phyloP scores from a whole-genome alignment of 164 flowering plant species.

The Pachysandra terminalis region DNA sequence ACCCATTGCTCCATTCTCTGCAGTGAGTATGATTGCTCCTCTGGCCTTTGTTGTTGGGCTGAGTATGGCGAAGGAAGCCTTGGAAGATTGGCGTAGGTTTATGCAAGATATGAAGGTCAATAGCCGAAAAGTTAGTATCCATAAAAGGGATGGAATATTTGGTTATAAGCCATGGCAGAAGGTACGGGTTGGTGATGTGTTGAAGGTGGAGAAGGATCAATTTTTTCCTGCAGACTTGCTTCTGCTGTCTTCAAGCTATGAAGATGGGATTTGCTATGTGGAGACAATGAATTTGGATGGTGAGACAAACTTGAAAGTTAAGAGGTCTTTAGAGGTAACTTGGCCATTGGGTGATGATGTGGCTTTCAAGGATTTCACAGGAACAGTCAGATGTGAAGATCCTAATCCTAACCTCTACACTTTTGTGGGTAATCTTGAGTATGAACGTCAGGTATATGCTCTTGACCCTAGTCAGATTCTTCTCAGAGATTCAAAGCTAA shows the following conservation, averaged over 20 bases:
- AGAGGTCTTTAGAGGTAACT: constrained; percentile 71
- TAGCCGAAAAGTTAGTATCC: constrained; percentile 52
- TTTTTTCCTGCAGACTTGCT: constrained; percentile 89
- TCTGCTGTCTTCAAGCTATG: constrained; percentile 75
- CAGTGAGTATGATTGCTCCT: constrained; percentile 93
- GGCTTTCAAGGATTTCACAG: constrained; percentile 58
- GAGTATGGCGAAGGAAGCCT: constrained; percentile 93
- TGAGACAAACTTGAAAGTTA: constrained; percentile 86
- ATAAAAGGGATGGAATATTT: constrained; percentile 59
- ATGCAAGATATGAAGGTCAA: constrained; percentile 89
- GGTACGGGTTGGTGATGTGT: constrained; percentile 73
- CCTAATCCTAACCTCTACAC: constrained; percentile 85
- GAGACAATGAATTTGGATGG: constrained; percentile 98
- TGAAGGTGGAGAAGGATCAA: constrained; percentile 82
- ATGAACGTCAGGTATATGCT: constrained; percentile 54
- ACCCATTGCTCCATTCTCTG: constrained; percentile 65
- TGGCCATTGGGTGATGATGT: constrained; percentile 51
- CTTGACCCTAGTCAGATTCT: constrained; percentile 84
- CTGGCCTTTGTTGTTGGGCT: constrained; percentile 90
- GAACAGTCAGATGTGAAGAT: constrained; percentile 70
- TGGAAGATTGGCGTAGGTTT: constrained; percentile 92
- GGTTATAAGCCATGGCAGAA: constrained; percentile 60
- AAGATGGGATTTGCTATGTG: constrained; percentile 91
- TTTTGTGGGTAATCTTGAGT: constrained; percentile 83
- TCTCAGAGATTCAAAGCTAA: constrained; percentile 83